Evolutionary conservation across 192 early-diverging fungal species (phyloP).

Genomic region (Coemansia sp.): DNA sequence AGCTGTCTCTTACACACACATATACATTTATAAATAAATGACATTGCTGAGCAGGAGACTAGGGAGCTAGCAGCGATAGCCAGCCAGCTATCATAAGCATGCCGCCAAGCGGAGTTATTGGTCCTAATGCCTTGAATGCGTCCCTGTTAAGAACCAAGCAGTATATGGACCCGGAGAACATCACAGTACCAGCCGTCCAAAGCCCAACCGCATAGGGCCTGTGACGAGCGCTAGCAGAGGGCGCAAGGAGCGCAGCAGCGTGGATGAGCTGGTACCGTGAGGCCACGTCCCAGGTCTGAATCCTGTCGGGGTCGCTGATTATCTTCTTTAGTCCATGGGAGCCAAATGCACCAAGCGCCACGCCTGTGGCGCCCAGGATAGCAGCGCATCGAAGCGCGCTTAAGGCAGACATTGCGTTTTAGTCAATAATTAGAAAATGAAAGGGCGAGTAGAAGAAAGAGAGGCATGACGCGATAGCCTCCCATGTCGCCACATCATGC

Average conservation of each 20-base stretch:
- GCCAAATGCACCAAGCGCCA: slow-evolving; percentile 62
- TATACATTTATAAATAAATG: neutral
- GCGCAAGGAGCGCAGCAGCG: slow-evolving; percentile 52
- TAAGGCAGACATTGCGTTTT: slow-evolving; percentile 29
- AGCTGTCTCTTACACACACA: neutral
- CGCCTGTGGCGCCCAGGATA: slow-evolving; percentile 53
- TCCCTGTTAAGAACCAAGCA: slow-evolving; percentile 46
- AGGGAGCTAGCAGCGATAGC: slow-evolving; percentile 39
- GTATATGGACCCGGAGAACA: slow-evolving; percentile 62
- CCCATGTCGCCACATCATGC: no score
- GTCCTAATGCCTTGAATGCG: slow-evolving; percentile 31
- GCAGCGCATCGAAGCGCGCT: slow-evolving; percentile 41
- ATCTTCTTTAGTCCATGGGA: slow-evolving; percentile 56
- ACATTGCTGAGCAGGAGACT: neutral
- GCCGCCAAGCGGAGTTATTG: slow-evolving; percentile 50
- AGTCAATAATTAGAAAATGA: neutral
- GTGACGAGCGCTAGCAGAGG: slow-evolving; percentile 25
- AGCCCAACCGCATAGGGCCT: slow-evolving; percentile 36
- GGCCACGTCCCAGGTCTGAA: slow-evolving; percentile 47
- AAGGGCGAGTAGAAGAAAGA: no score
- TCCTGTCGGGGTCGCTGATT: slow-evolving; percentile 31
- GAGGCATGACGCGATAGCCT: no score
- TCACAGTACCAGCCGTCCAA: slow-evolving; percentile 49
- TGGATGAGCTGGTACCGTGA: slow-evolving; percentile 61
- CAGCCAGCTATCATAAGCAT: slow-evolving; percentile 48